Conservation (phyloP, 2,329 filamentous ascomycete species). For the Ophiostoma ulmi region DNA sequence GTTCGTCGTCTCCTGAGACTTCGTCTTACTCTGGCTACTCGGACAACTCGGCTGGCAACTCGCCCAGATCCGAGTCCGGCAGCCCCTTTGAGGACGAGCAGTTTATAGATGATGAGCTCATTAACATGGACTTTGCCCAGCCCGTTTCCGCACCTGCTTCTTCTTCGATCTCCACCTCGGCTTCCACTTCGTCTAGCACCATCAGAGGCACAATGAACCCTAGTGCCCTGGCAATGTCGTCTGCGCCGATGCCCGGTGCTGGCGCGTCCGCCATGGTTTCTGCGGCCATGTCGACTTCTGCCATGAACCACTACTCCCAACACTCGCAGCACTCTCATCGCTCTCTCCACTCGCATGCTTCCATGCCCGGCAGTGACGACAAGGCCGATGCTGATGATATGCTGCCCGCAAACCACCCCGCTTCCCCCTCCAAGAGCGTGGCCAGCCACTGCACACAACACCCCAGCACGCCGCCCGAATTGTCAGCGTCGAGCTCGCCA, state of each 20-base stretch:
- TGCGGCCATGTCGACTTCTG: slow-evolving; percentile 39
- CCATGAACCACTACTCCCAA: slow-evolving; percentile 43
- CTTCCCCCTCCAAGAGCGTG: slow-evolving; percentile 49
- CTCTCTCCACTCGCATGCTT: background rate
- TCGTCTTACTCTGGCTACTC: slow-evolving; percentile 54
- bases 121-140: slow-evolving; percentile 12
- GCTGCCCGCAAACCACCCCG: slow-evolving; percentile 29
- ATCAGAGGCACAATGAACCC: slow-evolving; percentile 35
- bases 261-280: slow-evolving; percentile 28
- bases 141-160: background rate
- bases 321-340: slow-evolving; percentile 42
- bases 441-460: slow-evolving; percentile 46
- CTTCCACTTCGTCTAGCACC: slow-evolving; percentile 18
- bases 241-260: slow-evolving; percentile 38
- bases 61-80: slow-evolving; percentile 46
- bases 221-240: slow-evolving; percentile 37
- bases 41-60: slow-evolving; percentile 52
- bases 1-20: slow-evolving; percentile 42
- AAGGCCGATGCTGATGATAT: slow-evolving; percentile 24
- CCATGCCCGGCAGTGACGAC: slow-evolving; percentile 1
- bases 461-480: slow-evolving; percentile 49
- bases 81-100: slow-evolving; percentile 36
- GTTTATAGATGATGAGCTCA: slow-evolving; percentile 41
- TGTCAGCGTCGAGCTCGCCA: slow-evolving; percentile 57
- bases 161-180: slow-evolving; percentile 24